Evolutionary conservation across 768 basidiomycete species (phyloP).

Genomic region (Trametes gibbosa): DNA sequence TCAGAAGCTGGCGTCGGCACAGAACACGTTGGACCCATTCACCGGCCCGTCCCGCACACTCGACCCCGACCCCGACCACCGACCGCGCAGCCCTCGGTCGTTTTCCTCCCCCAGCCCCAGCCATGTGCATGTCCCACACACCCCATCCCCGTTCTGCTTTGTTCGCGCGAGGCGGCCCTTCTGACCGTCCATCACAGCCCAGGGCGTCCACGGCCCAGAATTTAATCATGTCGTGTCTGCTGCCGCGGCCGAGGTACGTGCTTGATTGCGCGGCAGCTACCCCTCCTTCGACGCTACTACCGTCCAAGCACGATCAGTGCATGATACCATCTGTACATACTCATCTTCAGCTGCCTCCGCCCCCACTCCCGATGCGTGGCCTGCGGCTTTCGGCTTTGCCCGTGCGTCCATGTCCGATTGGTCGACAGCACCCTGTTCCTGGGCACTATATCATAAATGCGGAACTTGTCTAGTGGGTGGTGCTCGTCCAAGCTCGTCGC

Average conservation of each 20-base stretch:
- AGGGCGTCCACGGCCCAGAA: not conserved
- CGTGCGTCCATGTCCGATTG: conserved; percentile 2
- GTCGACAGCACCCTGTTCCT: conserved; percentile 7
- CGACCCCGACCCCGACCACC: not conserved
- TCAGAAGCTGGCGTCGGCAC: conserved; percentile 20
- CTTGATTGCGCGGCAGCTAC: not conserved
- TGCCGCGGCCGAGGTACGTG: not conserved
- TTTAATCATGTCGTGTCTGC: not conserved
- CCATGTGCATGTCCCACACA: not conserved
- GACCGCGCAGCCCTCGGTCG: conserved; percentile 8
- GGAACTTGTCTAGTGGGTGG: conserved; percentile 9
- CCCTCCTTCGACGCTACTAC: not conserved
- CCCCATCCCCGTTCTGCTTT: not conserved
- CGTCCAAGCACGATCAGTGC: no score
- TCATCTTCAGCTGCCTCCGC: not conserved
- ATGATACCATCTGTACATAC: conserved; percentile 18
- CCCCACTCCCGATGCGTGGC: not conserved
- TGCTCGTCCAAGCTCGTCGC: conserved; percentile 15
- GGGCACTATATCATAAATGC: conserved; percentile 4
- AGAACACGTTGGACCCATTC: conserved; percentile 13
- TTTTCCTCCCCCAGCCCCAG: not conserved
- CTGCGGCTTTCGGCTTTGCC: conserved; percentile 7
- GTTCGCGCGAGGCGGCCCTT: not conserved
- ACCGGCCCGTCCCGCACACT: conserved; percentile 2
- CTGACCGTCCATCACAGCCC: not conserved